Conservation (phyloP, 164 flowering plant species). For the Litsea cubeba region DNA sequence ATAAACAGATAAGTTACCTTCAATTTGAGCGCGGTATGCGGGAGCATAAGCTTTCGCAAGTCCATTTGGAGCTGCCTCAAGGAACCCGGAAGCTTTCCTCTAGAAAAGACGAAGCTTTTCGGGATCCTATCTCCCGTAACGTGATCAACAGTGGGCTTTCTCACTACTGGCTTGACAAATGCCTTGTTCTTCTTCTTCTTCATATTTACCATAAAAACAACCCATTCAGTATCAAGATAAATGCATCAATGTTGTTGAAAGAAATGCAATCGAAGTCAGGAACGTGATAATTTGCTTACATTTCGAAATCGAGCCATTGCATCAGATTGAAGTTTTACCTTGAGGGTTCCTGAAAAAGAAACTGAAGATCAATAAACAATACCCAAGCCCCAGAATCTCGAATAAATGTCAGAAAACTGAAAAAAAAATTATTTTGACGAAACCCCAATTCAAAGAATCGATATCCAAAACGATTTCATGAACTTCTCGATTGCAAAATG, state of each 20-base stretch:
- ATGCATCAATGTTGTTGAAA: too few relatives aligned
- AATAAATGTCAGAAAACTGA: too few relatives aligned
- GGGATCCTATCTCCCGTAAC: slow-evolving; percentile 87
- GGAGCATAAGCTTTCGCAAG: slow-evolving; percentile 85
- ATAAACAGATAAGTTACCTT: slow-evolving; percentile 39
- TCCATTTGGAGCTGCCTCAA: slow-evolving; percentile 71
- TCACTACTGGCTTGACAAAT: slow-evolving; percentile 47
- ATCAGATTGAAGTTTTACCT: not conserved
- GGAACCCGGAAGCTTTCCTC: slow-evolving; percentile 67
- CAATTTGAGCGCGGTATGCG: slow-evolving; percentile 81
- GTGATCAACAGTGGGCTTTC: slow-evolving; percentile 58
- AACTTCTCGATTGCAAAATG: too few relatives aligned
- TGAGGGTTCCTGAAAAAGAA: not conserved
- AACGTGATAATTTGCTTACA: not conserved
- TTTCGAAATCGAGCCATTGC: not conserved
- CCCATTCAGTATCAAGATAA: not conserved
- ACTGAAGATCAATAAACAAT: not conserved
- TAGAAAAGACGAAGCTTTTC: slow-evolving; percentile 75
- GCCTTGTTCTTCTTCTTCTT: slow-evolving; percentile 41
- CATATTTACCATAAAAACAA: not conserved
- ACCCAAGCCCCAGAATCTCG: not conserved
- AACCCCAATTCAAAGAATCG: too few relatives aligned
- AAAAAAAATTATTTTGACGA: too few relatives aligned
- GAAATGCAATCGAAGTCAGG: not conserved
- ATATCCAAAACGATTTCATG: too few relatives aligned